phyloP scores from a whole-genome alignment of 2,329 filamentous ascomycete species.

The Escovopsis sp. region DNA sequence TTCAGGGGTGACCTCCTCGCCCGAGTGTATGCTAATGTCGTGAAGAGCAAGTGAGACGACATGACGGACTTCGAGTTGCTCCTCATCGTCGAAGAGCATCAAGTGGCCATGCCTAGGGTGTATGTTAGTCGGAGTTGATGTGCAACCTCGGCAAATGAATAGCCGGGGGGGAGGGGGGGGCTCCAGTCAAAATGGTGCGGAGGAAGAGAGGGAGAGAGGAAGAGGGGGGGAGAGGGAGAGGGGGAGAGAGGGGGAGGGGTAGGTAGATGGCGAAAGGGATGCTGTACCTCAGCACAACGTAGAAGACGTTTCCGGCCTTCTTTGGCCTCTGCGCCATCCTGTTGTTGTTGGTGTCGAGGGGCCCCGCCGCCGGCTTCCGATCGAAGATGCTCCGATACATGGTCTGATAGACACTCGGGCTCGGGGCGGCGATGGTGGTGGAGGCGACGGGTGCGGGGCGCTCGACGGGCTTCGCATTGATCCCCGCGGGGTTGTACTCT shows the following conservation, averaged over 20 bases:
- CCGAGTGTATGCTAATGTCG: constrained; percentile 70
- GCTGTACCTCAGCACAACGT: constrained; percentile 68
- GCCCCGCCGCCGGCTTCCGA: constrained; percentile 41
- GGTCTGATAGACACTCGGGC: constrained; percentile 90
- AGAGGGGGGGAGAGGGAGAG: neutral
- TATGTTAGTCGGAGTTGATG: neutral
- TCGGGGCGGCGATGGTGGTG: constrained; percentile 59
- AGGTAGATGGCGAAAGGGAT: neutral
- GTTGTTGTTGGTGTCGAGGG: constrained; percentile 34
- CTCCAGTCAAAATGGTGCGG: too few relatives aligned
- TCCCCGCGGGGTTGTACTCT: constrained; percentile 80
- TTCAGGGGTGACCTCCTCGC: constrained; percentile 64
- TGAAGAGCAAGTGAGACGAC: constrained; percentile 89
- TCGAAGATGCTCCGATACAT: constrained; percentile 98
- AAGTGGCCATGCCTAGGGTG: constrained; percentile 67
- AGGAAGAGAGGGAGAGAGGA: too few relatives aligned
- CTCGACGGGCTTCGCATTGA: constrained; percentile 87
- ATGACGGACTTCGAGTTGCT: constrained; percentile 89
- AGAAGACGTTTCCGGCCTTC: constrained; percentile 77
- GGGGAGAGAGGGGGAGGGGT: neutral
- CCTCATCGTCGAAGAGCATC: constrained; percentile 93
- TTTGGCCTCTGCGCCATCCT: constrained; percentile 39
- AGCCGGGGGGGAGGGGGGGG: too few relatives aligned
- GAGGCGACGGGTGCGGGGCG: constrained; percentile 67
- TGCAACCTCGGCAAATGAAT: too few relatives aligned